Evolutionary conservation across 2,329 filamentous ascomycete genomes (phyloP), one percentile per base, ranked within the genome.

Genomic region (Ophiocordyceps unilateralis): DNA sequence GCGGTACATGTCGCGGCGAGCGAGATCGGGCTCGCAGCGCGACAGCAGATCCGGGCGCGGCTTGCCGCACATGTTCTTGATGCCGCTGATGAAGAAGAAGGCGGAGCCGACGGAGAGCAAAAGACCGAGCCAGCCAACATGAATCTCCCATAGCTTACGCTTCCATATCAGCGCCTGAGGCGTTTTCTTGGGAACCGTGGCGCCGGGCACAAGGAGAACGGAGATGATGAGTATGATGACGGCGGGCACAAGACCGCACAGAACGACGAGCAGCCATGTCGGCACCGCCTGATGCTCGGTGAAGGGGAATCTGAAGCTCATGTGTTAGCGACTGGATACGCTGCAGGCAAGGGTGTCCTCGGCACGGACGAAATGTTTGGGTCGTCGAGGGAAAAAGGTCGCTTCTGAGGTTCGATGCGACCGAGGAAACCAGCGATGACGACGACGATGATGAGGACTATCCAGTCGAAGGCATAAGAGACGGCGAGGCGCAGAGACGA

Each of bases 141-240:
- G 86, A 58, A 84, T 78, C 59, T 95, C 88, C 87, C 89, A 95
- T 1, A 94, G 59, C 63, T 91, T 94, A 49, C 84, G 74, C 56
- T 74, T 76, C 78, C 84, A 87, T 39, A 88, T 68, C 43, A 84
- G 62, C 4, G 70, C 60, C 48, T 70, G 70, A 2, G 83, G 76
- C 0, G 80, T 78, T 19, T 71, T 69, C 37, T 67, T 67, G 15
- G 74, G 71, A 1, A 81, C 77, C 1, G 78, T 79, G 6, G 74
- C 70, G 4, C 83, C 84, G 1, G 86, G 86, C 1, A 91, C 76
- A 50, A 89, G 68, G 46, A 77, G 49, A 26, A 93, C 60, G 36
- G 76, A 75, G 45, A 89, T 70, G 42, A 86, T 32, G 42, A 81
- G 59, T 51, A 93, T 79, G 49, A 87, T 65, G 46, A 70, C 60